Base-by-base conservation (phyloP, 306 rosid genomes). In the Datisca glomerata region DNA sequence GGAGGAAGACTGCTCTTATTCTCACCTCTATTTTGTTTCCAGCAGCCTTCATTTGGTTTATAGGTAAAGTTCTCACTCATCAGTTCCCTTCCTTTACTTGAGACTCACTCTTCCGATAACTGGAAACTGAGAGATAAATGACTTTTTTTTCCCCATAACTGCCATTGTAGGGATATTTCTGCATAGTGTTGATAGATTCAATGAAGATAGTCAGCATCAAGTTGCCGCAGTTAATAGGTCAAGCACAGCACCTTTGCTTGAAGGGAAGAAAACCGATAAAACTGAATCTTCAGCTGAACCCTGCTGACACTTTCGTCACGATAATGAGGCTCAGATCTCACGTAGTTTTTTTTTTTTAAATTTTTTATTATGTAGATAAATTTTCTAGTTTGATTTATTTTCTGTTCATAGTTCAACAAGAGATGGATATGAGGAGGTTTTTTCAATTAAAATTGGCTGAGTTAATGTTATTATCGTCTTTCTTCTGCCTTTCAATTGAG, bases 11-110 rank as follows among this genome's bases (percentile, higher is more conserved):
- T 20, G 18, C 78, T 14, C 71, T 86, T 64, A 66, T 72, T 48
- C 74, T 86, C 53, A 76, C 86, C 24, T 49, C 85, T 6, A 37
- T 86, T 63, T 46, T 86, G 42, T 73, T 86, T 42, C 79, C 60
- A 1, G 74, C 94, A 18, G 81, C 93, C 16, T 71, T 44, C 33
- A 51, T 81, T 51, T 86, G 96, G 93, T 81, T 86, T 41, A 41
- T 63, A 2, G 96, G 96, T 81, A 58, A 55, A 63, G 47, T 66
- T 44, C 58, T 47, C n/a, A n/a, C n/a, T n/a, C n/a, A n/a, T n/a
- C n/a, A n/a, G n/a, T n/a, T n/a, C n/a, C n/a, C n/a, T n/a, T n/a
- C n/a, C n/a, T n/a, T n/a, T n/a, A n/a, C n/a, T n/a, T n/a, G n/a
- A n/a, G n/a, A n/a, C n/a, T n/a, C n/a, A n/a, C n/a, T n/a, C n/a